A percentile compares a stretch with the other conserved stretches of the same genome.
Evolutionary conservation across 805 yeast genomes (phyloP).

Genomic region (Lipomyces starkeyi): DNA sequence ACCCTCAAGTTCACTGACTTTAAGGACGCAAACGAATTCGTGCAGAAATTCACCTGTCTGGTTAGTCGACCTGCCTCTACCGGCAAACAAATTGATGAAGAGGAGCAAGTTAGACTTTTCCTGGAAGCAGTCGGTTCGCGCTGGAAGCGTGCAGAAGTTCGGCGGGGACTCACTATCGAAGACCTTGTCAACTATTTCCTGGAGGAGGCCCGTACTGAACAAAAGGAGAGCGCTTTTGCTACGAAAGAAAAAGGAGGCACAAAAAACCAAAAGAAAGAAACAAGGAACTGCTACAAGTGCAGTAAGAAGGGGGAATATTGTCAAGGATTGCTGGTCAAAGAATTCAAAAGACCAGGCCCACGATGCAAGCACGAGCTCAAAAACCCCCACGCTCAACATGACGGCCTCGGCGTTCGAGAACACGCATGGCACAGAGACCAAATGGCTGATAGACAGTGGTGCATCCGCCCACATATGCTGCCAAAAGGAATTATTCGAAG

Average conservation of each 20-base stretch:
- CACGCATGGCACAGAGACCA: too few relatives aligned
- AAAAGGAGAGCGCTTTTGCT: not conserved
- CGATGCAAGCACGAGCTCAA: too few relatives aligned
- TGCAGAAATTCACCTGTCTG: not conserved
- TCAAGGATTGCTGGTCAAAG: not conserved
- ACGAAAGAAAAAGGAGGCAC: too few relatives aligned
- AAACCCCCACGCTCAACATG: too few relatives aligned
- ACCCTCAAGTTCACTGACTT: not conserved
- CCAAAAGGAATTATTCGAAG: too few relatives aligned
- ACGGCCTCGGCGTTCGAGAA: too few relatives aligned
- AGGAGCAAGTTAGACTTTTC: not conserved
- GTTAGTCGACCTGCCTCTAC: not conserved
- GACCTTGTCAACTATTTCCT: not conserved
- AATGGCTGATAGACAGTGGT: too few relatives aligned
- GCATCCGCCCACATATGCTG: too few relatives aligned
- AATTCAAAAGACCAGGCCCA: too few relatives aligned
- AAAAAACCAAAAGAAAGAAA: constrained; percentile 28
- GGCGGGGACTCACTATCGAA: not conserved
- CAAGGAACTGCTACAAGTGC: too few relatives aligned
- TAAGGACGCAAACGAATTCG: not conserved
- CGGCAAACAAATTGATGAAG: not conserved
- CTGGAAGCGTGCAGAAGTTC: not conserved
- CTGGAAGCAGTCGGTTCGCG: constrained; percentile 2
- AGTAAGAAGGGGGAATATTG: too few relatives aligned
- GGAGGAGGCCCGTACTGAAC: not conserved